Evolutionary conservation across 208 protist species (phyloP).

Genomic region (Leishmania arabica): DNA sequence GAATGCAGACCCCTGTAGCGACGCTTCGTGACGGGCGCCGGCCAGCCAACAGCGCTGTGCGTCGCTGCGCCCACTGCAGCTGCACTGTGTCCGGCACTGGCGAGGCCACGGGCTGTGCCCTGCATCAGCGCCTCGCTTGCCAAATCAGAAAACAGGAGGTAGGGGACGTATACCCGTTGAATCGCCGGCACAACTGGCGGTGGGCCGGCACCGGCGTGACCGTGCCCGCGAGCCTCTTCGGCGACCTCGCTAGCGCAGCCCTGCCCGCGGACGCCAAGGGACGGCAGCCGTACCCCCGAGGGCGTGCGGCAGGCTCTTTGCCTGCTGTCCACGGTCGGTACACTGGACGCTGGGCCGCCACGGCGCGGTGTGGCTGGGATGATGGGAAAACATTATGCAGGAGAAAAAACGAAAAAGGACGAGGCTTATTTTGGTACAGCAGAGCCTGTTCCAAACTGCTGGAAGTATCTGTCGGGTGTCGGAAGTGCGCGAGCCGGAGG

Average conservation of each 20-base stretch:
- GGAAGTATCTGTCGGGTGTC: too few relatives aligned
- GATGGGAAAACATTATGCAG: too few relatives aligned
- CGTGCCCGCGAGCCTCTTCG: neutral
- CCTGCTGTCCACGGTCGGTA: too few relatives aligned
- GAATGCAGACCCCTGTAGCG: too few relatives aligned
- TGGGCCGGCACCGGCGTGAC: neutral
- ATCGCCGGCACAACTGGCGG: neutral
- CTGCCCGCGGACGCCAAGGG: too few relatives aligned
- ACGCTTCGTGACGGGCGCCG: too few relatives aligned
- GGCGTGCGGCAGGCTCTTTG: neutral
- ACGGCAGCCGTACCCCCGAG: too few relatives aligned
- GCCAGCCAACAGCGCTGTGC: neutral
- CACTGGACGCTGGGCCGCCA: too few relatives aligned
- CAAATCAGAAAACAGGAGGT: neutral
- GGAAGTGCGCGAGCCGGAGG: neutral
- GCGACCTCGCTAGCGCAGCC: too few relatives aligned
- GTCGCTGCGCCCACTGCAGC: neutral
- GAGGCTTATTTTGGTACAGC: neutral
- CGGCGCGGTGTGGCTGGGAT: too few relatives aligned
- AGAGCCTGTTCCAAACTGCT: neutral
- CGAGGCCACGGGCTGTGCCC: too few relatives aligned
- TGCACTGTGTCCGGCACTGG: neutral
- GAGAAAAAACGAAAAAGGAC: neutral
- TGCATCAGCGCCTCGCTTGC: neutral
- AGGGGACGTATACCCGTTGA: neutral